Evolutionary conservation across 495 filamentous ascomycete genomes (phyloP), one percentile per base, ranked within the genome.

Genomic region (Penicillium pancosmium): DNA sequence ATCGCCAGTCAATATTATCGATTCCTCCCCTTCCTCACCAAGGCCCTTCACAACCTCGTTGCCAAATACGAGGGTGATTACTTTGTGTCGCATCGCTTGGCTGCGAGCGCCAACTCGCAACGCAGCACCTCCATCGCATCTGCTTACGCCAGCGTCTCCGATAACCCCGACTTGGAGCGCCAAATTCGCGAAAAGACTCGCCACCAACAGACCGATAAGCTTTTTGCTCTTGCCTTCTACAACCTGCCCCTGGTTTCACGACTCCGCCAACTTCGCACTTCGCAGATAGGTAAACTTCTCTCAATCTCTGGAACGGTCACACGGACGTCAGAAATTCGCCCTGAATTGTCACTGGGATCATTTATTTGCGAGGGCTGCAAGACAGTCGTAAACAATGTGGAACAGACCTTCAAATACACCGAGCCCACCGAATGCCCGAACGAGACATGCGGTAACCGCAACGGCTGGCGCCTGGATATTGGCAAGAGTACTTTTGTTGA

Each of bases 251-350:
- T 97, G n/a, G 90, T 97, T 31, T 94, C 93, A 5, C 83, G 94
- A 62, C 81, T 99, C 57, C 89, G 94, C 55, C 88, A 92, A 63
- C 82, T 99, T 56, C 88, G 94, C 21, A 96, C 94, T 25, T 80
- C 82, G n/a, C 90, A 94, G 60, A 93, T 99, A 61, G 94, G 94
- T 51, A 89, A 92, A 61, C 83, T 99, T 34, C 85, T 93, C 12
- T 96, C 93, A 2, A 92, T 99, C 64, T 97, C 93, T 13, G 94
- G 95, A 23, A 99, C 94, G 2, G 93, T 96, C 43, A 99, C 94
- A 1, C 83, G 94, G 65, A 99, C 94, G 4, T 97, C 93, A 8
- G 94, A 99, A 77, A 93, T 99, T 23, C 84, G 94, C 44, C 94
- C 94, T 0, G 94, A 99, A 73, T 77, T 99, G 25, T 92, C 90